These are phyloP conservation scores for Erysimum cheiri DNA, from an alignment of 441 rosid species.

Conservation along the genomic window DNA sequence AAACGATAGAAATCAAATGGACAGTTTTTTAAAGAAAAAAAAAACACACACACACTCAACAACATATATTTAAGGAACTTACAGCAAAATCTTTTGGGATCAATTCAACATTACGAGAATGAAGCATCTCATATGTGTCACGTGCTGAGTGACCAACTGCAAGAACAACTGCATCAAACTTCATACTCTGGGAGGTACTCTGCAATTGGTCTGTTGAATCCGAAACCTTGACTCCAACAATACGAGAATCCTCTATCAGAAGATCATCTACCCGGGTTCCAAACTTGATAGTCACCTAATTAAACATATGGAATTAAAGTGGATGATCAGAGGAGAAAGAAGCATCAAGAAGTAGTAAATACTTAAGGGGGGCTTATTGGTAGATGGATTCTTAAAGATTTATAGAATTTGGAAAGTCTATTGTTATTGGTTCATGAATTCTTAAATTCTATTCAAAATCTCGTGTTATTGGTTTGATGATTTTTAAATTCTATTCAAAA, in stretches of 20 bases:
- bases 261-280: conserved; percentile 90
- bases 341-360: not conserved
- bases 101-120: conserved; percentile 78
- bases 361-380: not conserved
- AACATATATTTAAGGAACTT: conserved; percentile 46
- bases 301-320: conserved; percentile 28
- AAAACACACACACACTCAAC: not conserved
- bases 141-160: conserved; percentile 99
- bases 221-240: conserved; percentile 76
- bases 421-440: too few relatives aligned
- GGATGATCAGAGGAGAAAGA: conserved; percentile 3
- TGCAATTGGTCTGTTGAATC: conserved; percentile 53
- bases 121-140: conserved; percentile 89
- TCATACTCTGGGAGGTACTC: conserved; percentile 48
- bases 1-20: conserved; percentile 31
- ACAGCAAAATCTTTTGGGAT: conserved; percentile 93
- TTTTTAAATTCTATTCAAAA: too few relatives aligned
- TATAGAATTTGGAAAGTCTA: too few relatives aligned
- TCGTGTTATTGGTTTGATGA: too few relatives aligned
- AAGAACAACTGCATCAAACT: conserved; percentile 80
- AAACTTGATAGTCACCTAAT: conserved; percentile 78
- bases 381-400: too few relatives aligned
- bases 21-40: not conserved
- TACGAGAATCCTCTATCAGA: conserved; percentile 61
- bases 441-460: too few relatives aligned